Evolutionary conservation across 805 yeast species (phyloP).

Genomic region (Candida coquimbonensis): DNA sequence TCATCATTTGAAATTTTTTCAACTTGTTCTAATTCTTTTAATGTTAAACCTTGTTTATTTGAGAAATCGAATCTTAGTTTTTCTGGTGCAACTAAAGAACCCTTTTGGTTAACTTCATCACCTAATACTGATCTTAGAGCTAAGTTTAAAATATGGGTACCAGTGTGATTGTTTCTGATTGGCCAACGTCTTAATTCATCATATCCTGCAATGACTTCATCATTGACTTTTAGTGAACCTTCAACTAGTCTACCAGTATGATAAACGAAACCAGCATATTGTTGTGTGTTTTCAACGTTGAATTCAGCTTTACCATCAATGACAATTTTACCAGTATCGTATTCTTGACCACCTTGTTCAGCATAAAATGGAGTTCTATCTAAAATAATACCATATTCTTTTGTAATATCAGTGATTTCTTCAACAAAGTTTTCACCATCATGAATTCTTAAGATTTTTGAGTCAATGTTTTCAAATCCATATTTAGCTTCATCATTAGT

Average conservation of each 20-base stretch:
- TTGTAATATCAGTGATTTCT: constrained; percentile 35
- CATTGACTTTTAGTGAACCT: constrained; percentile 65
- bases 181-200: constrained; percentile 96
- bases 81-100: constrained; percentile 93
- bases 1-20: constrained; percentile 68
- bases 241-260: constrained; percentile 86
- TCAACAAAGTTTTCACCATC: constrained; percentile 58
- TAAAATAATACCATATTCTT: constrained; percentile 72
- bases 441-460: constrained; percentile 66
- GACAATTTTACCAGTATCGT: constrained; percentile 87
- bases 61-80: constrained; percentile 94
- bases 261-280: constrained; percentile 88
- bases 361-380: constrained; percentile 95
- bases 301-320: constrained; percentile 85
- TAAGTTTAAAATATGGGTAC: constrained; percentile 89
- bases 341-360: constrained; percentile 99
- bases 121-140: constrained; percentile 86
- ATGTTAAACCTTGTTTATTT: constrained; percentile 76
- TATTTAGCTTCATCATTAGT: constrained; percentile 83
- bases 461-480: constrained; percentile 58
- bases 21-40: constrained; percentile 64
- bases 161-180: constrained; percentile 95
- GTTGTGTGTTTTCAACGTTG: constrained; percentile 85
- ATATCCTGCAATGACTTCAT: constrained; percentile 73
- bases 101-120: constrained; percentile 87